phyloP scores from a whole-genome alignment of 495 filamentous ascomycete genomes.

The Cudoniella acicularis region DNA sequence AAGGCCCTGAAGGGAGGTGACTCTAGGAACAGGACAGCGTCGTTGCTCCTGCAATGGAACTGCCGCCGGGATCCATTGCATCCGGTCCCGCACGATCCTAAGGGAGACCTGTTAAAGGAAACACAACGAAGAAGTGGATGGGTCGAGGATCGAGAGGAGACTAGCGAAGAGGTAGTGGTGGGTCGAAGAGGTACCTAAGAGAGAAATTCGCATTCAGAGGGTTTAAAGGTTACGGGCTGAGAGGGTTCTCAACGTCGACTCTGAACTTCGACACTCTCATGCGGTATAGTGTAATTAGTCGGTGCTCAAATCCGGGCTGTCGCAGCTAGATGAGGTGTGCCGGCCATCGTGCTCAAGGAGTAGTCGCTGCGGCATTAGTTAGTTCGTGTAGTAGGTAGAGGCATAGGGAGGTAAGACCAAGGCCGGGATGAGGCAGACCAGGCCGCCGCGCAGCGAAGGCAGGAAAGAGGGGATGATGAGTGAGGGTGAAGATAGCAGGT shows the following conservation, averaged over 20 bases:
- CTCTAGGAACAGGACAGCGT: slow-evolving; percentile 4
- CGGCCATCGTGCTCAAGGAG: slow-evolving; percentile 7
- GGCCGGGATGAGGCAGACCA: slow-evolving; percentile 4
- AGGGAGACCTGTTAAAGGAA: slow-evolving; percentile 6
- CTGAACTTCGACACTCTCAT: too few species aligned
- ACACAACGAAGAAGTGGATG: background rate
- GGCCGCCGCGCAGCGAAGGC: background rate
- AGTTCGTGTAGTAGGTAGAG: slow-evolving; percentile 1
- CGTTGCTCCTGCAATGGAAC: slow-evolving; percentile 2
- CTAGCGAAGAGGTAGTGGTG: background rate
- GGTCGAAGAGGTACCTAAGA: background rate
- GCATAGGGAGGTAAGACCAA: slow-evolving; percentile 6
- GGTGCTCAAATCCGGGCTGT: slow-evolving; percentile 12
- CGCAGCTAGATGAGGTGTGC: slow-evolving; percentile 4
- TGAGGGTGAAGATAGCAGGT: slow-evolving; percentile 11
- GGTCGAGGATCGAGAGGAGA: slow-evolving; percentile 9
- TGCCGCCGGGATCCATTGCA: slow-evolving; percentile 1
- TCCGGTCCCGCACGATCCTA: background rate
- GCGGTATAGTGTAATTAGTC: slow-evolving; percentile 4
- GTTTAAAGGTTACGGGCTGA: slow-evolving; percentile 7
- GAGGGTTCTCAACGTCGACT: slow-evolving; percentile 9
- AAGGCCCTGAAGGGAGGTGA: slow-evolving; percentile 2
- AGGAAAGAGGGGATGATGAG: background rate
- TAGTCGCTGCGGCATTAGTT: background rate
- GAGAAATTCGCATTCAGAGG: slow-evolving; percentile 4